phyloP scores from a whole-genome alignment of 441 rosid species.

The Pelargonium australe region DNA sequence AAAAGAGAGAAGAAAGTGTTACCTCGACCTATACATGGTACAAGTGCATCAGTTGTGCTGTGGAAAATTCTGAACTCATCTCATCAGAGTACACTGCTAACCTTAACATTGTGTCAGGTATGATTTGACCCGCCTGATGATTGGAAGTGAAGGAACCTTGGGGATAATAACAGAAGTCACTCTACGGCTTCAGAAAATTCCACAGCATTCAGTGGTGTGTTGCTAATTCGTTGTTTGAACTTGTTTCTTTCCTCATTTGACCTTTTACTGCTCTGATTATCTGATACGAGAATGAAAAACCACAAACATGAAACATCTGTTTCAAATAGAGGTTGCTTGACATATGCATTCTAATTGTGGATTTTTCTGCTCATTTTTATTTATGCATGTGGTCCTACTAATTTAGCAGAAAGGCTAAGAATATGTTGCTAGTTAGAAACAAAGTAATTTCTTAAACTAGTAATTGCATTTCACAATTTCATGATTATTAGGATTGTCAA shows the following conservation, averaged over 20 bases:
- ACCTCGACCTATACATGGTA: no score
- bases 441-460: neutral
- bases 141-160: constrained; percentile 96
- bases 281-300: neutral
- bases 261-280: neutral
- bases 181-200: constrained; percentile 81
- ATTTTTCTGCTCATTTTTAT: neutral
- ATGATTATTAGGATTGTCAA: neutral
- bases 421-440: neutral
- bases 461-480: neutral
- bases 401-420: neutral
- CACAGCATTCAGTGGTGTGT: constrained; percentile 80
- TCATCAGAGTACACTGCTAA: neutral
- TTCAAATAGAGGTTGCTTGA: neutral
- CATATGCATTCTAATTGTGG: neutral
- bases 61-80: no score
- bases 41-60: no score
- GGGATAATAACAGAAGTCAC: constrained; percentile 89
- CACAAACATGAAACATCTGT: neutral
- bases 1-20: neutral
- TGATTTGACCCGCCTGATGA: constrained; percentile 80
- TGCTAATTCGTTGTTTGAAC: constrained; percentile 17
- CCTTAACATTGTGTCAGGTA: constrained; percentile 39
- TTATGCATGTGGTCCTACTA: neutral
- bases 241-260: neutral